Percentiles rank a stretch among this genome's conserved stretches.
These are phyloP conservation scores for Herpetomonas muscarum DNA, from an alignment of 208 protist genomes.

Conservation along the genomic window DNA sequence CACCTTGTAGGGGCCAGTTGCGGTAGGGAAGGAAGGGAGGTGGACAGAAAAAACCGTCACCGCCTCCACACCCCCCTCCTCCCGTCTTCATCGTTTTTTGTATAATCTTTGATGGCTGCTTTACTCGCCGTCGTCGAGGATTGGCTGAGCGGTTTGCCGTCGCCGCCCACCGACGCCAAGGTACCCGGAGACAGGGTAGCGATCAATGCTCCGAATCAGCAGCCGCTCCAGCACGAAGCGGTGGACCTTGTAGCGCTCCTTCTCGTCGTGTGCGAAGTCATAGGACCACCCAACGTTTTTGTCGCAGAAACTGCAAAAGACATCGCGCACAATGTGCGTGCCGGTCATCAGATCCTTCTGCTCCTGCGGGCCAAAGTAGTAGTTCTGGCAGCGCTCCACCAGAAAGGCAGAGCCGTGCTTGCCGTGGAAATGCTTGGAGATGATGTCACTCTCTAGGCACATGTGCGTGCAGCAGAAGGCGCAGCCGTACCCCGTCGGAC, in stretches of 20 bases:
- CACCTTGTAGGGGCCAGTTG: too few relatives aligned
- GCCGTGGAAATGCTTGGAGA: slow-evolving; percentile 68
- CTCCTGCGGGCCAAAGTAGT: slow-evolving; percentile 68
- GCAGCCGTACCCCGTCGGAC: slow-evolving; percentile 55
- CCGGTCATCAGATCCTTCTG: slow-evolving; percentile 80
- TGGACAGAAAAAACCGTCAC: too few relatives aligned
- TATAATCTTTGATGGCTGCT: too few relatives aligned
- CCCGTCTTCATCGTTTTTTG: too few relatives aligned
- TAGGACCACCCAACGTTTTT: slow-evolving; percentile 78
- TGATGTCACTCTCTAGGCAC: slow-evolving; percentile 54
- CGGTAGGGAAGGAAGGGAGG: too few relatives aligned
- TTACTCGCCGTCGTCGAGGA: too few relatives aligned
- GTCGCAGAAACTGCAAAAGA: slow-evolving; percentile 74
- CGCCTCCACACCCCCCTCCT: too few relatives aligned
- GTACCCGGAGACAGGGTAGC: slow-evolving; percentile 10
- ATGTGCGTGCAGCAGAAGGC: slow-evolving; percentile 67
- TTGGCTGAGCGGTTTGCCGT: too few relatives aligned
- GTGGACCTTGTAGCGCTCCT: slow-evolving; percentile 75
- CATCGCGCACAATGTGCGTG: slow-evolving; percentile 66
- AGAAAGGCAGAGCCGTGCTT: slow-evolving; percentile 69
- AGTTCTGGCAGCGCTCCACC: slow-evolving; percentile 68
- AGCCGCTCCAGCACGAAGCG: slow-evolving; percentile 72
- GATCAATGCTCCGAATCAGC: slow-evolving; percentile 38
- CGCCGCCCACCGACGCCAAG: slow-evolving; percentile 1
- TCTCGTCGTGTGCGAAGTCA: slow-evolving; percentile 73